Percentiles rank a stretch among this genome's conserved stretches.
Conservation (phyloP, 148 eudicot genomes). For the Camellia sinensis region DNA sequence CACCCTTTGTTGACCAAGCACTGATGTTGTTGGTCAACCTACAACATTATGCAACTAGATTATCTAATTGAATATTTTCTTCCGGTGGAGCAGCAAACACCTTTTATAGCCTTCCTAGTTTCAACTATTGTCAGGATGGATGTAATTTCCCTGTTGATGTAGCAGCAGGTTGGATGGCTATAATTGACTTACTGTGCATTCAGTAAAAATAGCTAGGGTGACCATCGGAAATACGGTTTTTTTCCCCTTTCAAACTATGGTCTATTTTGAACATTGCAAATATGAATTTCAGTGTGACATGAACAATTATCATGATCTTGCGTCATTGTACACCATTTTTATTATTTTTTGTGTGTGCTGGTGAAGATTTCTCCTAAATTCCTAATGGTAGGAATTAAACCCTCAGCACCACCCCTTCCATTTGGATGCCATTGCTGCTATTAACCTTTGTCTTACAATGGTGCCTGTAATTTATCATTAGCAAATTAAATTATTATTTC, state of each 20-base stretch:
- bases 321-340: background rate
- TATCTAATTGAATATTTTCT: background rate
- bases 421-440: conserved; percentile 6
- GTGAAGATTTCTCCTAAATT: background rate
- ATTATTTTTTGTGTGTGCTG: background rate
- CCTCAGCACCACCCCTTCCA: background rate
- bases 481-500: background rate
- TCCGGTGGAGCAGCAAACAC: background rate
- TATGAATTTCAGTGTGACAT: background rate
- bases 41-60: background rate
- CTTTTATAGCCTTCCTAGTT: background rate
- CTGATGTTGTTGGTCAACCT: background rate
- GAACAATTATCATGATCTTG: background rate
- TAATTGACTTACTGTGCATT: background rate
- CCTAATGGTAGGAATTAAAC: background rate
- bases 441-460: background rate
- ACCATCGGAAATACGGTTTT: background rate
- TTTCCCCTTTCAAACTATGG: background rate
- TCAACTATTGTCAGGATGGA: background rate
- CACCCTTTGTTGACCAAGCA: too few relatives aligned
- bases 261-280: background rate
- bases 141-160: background rate
- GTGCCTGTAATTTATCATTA: background rate
- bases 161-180: background rate
- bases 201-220: background rate